Percentiles rank a stretch among this genome's conserved stretches.
phyloP scores from a whole-genome alignment of 495 filamentous ascomycete species.

The Aspergillus bridgeri region DNA sequence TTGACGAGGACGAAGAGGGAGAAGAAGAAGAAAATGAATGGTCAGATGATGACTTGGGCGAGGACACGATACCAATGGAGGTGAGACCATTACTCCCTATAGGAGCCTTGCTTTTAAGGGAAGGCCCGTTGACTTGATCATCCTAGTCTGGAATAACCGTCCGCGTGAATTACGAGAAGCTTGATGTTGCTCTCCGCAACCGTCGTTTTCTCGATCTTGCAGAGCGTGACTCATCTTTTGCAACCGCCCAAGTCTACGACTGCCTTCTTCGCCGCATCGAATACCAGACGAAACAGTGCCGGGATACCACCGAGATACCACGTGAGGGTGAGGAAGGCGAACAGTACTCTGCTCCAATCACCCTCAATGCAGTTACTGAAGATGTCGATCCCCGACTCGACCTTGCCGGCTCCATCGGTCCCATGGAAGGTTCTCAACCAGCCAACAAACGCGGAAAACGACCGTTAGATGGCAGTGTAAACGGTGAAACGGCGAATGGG shows the following conservation, averaged over 20 bases:
- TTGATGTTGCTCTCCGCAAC: conserved; percentile 76
- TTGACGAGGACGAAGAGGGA: conserved; percentile 25
- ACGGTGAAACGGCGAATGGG: conserved; percentile 30
- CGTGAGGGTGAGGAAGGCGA: conserved; percentile 52
- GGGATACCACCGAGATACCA: conserved; percentile 53
- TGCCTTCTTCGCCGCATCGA: conserved; percentile 68
- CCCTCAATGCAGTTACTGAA: conserved; percentile 32
- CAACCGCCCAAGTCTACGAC: conserved; percentile 70
- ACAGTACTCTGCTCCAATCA: conserved; percentile 34
- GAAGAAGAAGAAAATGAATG: conserved; percentile 38
- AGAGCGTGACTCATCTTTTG: conserved; percentile 49
- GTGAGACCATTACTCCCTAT: conserved; percentile 16
- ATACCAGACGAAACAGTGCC: conserved; percentile 63
- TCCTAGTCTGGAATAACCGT: conserved; percentile 60
- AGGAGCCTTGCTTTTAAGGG: background rate
- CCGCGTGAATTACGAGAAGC: conserved; percentile 82
- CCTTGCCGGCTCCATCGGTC: conserved; percentile 37
- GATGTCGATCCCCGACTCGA: conserved; percentile 42
- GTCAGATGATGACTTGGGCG: conserved; percentile 37
- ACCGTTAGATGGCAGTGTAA: conserved; percentile 37
- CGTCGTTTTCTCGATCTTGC: conserved; percentile 62
- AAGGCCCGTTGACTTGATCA: background rate
- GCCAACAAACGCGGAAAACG: conserved; percentile 34
- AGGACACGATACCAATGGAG: conserved; percentile 41
- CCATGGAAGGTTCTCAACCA: conserved; percentile 23